Base-by-base conservation (phyloP, 2,329 filamentous ascomycete species). In the Penicillium sp. region DNA sequence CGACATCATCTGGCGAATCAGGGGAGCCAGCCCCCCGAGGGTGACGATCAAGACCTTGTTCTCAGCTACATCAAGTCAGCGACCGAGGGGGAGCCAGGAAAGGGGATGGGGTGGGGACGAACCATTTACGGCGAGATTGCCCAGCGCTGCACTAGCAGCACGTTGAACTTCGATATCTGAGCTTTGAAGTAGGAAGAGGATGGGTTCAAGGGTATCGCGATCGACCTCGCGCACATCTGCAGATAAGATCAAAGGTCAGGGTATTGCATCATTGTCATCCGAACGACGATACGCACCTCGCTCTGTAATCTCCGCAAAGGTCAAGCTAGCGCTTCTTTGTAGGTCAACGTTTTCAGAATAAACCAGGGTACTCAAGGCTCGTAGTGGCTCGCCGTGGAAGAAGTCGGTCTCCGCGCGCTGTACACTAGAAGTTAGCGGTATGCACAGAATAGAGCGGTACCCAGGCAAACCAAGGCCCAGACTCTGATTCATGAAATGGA, bases 321-420 rank as follows among this genome's bases (percentile, higher is more conserved):
- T 99, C 75, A 99, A 84, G 74, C 93, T 97, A 50, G 94, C 94
- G 78, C 94, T 97, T 63, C 94, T 85, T 78, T 99, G 94, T 50
- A 99, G 83, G 74, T 99, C 94, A 73, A 99, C 92, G 78, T 99
- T 99, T 76, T 97, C 92, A 55, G 94, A 99, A 75, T 96, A 99
- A 55, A 99, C 94, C 26, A 99, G 84, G 12, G 93, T 99, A 76
- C 91, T 97, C 55, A 99, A 80, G 43, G 94, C 93, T 76, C 89
- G 89, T 55, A 99, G 85, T 43, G 94, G 94, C 71, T 97, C 92
- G 76, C 94, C 94, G 36, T 90, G 88, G 78, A 99, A 99, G 84
- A 99, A 99, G 76, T 99, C 93, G 68, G 92, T 97, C 75, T 99
- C 94, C 71, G 88, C 89, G 72, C 94, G 88, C 94, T 97, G 73